Evolutionary conservation across 1,139 yeast species (phyloP).

Genomic region (Candida sojae): DNA sequence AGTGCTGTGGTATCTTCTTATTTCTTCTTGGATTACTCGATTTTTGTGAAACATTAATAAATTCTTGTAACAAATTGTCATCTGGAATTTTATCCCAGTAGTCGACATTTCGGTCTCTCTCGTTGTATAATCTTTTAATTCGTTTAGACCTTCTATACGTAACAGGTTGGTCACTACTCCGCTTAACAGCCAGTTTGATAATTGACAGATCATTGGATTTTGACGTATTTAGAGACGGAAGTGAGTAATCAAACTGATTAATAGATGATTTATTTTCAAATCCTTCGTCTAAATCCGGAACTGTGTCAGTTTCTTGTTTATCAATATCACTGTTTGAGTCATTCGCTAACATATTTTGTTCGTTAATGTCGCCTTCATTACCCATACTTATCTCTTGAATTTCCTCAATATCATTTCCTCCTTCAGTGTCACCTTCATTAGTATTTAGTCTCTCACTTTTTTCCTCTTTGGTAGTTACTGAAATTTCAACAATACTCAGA

Average conservation of each 20-base stretch:
- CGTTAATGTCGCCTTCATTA: no score
- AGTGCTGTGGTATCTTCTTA: conserved; percentile 2
- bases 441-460: not conserved
- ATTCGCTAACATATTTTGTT: not conserved
- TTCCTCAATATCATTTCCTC: not conserved
- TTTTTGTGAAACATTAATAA: conserved; percentile 16
- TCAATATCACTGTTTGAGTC: not conserved
- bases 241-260: conserved; percentile 57
- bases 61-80: conserved; percentile 23
- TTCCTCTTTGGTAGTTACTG: not conserved
- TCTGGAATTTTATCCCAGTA: conserved; percentile 29
- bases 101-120: conserved; percentile 23
- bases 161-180: not conserved
- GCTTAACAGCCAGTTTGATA: not conserved
- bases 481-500: not conserved
- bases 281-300: not conserved
- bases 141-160: conserved; percentile 7
- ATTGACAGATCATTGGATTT: conserved; percentile 27
- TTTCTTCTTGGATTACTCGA: not conserved
- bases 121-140: conserved; percentile 4
- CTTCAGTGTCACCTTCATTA: not conserved
- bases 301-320: not conserved
- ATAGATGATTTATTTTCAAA: not conserved
- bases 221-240: conserved; percentile 96
- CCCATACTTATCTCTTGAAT: not conserved